These are phyloP conservation scores for Brassica cretica DNA, from an alignment of 345 rosid species.

Conservation along the genomic window DNA sequence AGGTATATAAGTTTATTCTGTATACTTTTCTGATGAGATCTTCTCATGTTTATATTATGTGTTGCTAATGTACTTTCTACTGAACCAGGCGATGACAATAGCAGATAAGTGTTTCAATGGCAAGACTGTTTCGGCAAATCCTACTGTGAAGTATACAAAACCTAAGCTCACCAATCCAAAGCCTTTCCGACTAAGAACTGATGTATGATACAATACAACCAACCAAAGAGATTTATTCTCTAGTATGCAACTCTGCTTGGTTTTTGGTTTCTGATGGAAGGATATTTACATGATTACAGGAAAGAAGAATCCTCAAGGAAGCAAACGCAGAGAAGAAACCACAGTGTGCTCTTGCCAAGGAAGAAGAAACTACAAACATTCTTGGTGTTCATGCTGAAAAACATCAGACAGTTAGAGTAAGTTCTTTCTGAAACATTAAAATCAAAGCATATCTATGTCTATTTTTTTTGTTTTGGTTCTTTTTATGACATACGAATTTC, in stretches of 20 bases:
- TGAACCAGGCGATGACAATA: conserved; percentile 46
- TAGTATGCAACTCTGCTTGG: background rate
- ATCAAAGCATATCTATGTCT: background rate
- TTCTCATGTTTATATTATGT: conserved; percentile 13
- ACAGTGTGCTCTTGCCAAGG: conserved; percentile 43
- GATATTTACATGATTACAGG: conserved; percentile 45
- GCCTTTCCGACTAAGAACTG: conserved; percentile 94
- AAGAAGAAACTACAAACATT: conserved; percentile 32
- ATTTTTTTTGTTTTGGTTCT: background rate
- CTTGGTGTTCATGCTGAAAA: conserved; percentile 34
- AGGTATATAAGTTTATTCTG: conserved; percentile 39
- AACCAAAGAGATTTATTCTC: background rate
- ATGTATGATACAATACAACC: conserved; percentile 52
- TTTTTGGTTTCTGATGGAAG: conserved; percentile 15
- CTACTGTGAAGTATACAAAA: conserved; percentile 52
- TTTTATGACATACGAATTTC: background rate
- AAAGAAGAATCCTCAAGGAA: conserved; percentile 78
- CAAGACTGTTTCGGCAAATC: conserved; percentile 37
- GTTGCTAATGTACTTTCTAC: conserved; percentile 14
- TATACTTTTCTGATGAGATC: background rate
- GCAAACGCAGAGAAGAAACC: conserved; percentile 72
- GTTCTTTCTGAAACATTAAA: conserved; percentile 25
- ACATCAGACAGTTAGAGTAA: conserved; percentile 47
- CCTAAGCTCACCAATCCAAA: conserved; percentile 89
- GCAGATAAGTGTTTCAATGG: conserved; percentile 46